Conservation (phyloP, 2,329 filamentous ascomycete genomes). For the Fusarium tupiense region DNA sequence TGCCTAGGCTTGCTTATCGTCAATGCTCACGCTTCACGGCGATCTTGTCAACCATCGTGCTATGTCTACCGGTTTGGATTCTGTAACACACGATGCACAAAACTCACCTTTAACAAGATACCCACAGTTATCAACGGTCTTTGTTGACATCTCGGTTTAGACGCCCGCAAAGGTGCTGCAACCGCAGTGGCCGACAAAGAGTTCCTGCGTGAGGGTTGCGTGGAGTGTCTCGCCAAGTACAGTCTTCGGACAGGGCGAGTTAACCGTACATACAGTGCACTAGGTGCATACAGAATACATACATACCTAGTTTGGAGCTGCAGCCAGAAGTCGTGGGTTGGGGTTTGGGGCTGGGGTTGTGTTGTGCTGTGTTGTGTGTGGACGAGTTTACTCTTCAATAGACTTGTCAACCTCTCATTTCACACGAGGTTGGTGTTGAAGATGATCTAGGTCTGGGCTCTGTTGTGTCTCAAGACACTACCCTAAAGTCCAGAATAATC, state of each 20-base stretch:
- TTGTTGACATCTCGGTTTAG: conserved; percentile 2
- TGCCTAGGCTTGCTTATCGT: conserved; percentile 2
- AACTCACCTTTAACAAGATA: background rate
- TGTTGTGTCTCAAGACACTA: conserved; percentile 20
- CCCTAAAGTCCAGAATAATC: conserved; percentile 14
- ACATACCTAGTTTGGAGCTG: background rate
- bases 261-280: conserved; percentile 9
- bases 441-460: conserved; percentile 15
- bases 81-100: conserved; percentile 12
- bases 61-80: background rate
- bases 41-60: conserved; percentile 11
- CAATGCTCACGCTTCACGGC: conserved; percentile 3
- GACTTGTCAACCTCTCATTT: conserved; percentile 22
- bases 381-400: conserved; percentile 12
- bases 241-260: conserved; percentile 26
- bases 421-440: conserved; percentile 17
- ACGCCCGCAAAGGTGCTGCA: conserved; percentile 21
- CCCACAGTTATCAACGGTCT: background rate
- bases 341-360: conserved; percentile 12
- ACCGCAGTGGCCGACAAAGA: conserved; percentile 25
- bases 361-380: conserved; percentile 3
- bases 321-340: conserved; percentile 14
- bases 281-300: background rate
- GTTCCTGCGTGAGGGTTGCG: conserved; percentile 39
- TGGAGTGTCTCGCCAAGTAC: conserved; percentile 31